Conservation (phyloP, 441 rosid genomes). For the Brassica hybrid region DNA sequence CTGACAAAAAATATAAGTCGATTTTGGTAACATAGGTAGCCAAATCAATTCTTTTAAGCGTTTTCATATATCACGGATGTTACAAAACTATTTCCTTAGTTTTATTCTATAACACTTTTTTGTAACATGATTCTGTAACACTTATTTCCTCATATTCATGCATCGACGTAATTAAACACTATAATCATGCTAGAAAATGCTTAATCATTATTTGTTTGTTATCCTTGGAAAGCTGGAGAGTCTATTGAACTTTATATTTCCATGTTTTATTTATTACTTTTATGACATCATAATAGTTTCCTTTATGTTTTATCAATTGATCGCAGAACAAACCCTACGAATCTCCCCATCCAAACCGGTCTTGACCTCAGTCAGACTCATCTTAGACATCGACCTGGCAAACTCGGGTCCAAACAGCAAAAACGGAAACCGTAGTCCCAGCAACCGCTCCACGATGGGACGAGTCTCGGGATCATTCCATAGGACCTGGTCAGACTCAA, state of each 20-base stretch:
- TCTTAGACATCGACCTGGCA: constrained; percentile 61
- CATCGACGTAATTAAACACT: constrained; percentile 6
- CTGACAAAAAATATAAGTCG: no score
- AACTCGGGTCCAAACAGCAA: constrained; percentile 50
- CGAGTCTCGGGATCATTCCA: no score
- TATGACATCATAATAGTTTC: background rate
- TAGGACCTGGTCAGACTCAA: no score
- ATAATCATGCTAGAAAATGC: background rate
- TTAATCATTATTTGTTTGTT: background rate
- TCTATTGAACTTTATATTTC: constrained; percentile 2
- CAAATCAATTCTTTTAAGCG: no score
- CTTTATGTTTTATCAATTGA: constrained; percentile 40
- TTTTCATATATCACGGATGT: no score
- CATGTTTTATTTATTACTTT: constrained; percentile 19
- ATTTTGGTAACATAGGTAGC: no score
- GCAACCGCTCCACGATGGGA: constrained; percentile 23
- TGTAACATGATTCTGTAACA: background rate
- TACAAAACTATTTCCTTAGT: no score
- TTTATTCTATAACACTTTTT: no score
- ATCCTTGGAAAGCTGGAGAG: background rate
- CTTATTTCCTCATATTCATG: background rate
- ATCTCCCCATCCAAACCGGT: constrained; percentile 61
- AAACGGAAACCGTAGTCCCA: constrained; percentile 35
- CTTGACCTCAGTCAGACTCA: constrained; percentile 65
- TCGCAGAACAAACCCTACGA: constrained; percentile 53